Evolutionary conservation across 768 basidiomycete genomes (phyloP).

Genomic region (Boletus huronensis): DNA sequence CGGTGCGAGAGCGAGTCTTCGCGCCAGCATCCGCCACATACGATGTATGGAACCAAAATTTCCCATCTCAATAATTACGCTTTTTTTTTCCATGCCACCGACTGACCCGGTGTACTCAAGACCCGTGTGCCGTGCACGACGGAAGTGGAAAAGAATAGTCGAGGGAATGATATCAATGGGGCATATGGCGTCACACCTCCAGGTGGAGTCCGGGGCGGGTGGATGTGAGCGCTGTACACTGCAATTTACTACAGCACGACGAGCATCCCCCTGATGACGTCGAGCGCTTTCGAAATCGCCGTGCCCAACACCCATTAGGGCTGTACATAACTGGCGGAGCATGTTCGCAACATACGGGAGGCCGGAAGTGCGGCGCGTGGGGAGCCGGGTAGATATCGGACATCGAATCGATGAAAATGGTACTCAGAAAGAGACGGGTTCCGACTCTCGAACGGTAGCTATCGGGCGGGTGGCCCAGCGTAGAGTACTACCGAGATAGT

Average conservation of each 20-base stretch:
- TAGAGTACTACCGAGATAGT: neutral
- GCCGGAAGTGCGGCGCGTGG: slow-evolving; percentile 1
- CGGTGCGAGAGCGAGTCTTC: slow-evolving; percentile 4
- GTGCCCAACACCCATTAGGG: slow-evolving; percentile 3
- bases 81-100: neutral
- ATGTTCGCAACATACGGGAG: neutral
- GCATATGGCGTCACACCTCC: slow-evolving; percentile 9
- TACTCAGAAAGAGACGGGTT: neutral
- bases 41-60: neutral
- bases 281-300: neutral
- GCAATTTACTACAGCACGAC: neutral
- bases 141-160: neutral
- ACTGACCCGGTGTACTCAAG: neutral
- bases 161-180: neutral
- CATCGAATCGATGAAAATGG: slow-evolving; percentile 1
- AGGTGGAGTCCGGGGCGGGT: slow-evolving; percentile 9
- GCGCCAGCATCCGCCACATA: slow-evolving; percentile 13
- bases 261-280: slow-evolving; percentile 18
- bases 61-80: neutral
- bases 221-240: neutral
- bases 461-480: neutral
- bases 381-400: slow-evolving; percentile 15
- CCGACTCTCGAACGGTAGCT: neutral
- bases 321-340: neutral
- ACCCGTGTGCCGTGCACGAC: slow-evolving; percentile 8